Conservation (phyloP, 208 protist genomes). For the Crithidia brevicula region DNA sequence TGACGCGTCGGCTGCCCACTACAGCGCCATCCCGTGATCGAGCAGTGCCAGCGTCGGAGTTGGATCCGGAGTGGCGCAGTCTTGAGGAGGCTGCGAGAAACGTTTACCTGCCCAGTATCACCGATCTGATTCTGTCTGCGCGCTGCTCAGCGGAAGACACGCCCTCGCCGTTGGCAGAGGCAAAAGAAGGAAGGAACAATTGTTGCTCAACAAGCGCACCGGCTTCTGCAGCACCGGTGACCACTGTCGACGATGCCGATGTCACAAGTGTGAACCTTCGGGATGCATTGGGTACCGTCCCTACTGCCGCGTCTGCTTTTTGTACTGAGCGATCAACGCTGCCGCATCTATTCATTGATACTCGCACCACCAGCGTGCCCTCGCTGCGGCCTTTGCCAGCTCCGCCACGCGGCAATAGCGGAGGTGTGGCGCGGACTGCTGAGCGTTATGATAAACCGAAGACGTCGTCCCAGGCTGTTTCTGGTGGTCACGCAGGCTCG, state of each 20-base stretch:
- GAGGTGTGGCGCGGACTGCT: no score
- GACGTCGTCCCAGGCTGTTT: no score
- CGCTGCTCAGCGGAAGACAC: not conserved
- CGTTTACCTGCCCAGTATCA: slow-evolving; percentile 21
- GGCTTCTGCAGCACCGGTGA: no score
- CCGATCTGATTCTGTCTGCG: not conserved
- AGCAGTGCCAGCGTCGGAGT: slow-evolving; percentile 1
- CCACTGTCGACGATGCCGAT: no score
- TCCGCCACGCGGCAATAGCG: no score
- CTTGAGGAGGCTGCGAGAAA: slow-evolving; percentile 31
- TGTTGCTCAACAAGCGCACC: no score
- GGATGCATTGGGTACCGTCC: not conserved
- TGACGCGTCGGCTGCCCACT: not conserved
- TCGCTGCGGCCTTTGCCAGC: not conserved
- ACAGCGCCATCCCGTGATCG: not conserved
- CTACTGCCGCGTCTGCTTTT: not conserved
- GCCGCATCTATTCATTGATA: not conserved
- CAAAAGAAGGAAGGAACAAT: not conserved
- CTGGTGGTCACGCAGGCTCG: not conserved
- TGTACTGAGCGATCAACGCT: not conserved
- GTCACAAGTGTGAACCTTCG: no score
- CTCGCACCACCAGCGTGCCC: not conserved
- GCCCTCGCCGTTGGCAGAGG: not conserved
- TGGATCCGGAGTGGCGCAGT: slow-evolving; percentile 54
- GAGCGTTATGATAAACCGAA: no score